Percentiles rank a stretch among this genome's conserved stretches.
phyloP scores from a whole-genome alignment of 345 rosid genomes.

The Microcos paniculata region DNA sequence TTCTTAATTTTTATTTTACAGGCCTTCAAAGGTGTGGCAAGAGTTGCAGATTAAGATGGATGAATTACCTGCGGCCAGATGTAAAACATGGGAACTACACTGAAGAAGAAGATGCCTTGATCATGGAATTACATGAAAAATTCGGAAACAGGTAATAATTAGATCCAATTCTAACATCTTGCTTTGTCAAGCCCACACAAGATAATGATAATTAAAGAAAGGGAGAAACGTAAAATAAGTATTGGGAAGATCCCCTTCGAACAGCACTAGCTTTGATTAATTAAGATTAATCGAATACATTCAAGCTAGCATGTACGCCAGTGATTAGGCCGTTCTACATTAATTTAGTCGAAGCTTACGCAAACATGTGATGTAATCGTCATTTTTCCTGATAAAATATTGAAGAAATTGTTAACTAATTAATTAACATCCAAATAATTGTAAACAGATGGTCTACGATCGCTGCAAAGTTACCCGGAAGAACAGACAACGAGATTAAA shows the following conservation, averaged over 20 bases:
- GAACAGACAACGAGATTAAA: constrained; percentile 43
- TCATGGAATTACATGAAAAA: constrained; percentile 26
- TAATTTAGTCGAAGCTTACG: neutral
- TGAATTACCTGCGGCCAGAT: constrained; percentile 40
- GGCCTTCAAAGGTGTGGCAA: constrained; percentile 44
- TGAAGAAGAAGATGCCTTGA: constrained; percentile 34
- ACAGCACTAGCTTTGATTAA: too few species aligned
- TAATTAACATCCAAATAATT: neutral
- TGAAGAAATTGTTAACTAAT: neutral
- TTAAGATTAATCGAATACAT: too few species aligned
- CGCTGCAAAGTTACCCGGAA: constrained; percentile 32
- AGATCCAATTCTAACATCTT: neutral
- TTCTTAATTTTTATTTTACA: neutral
- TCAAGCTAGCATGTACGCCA: too few species aligned
- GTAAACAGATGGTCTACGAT: constrained; percentile 44
- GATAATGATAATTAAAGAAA: neutral
- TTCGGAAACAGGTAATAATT: constrained; percentile 35
- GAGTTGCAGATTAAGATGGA: constrained; percentile 48
- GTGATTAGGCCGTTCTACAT: neutral
- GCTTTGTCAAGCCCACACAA: neutral
- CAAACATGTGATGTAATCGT: neutral
- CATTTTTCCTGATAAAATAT: neutral
- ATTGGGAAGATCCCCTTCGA: too few species aligned
- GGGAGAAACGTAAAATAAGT: neutral
- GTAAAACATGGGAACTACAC: constrained; percentile 40